Base-by-base conservation (phyloP, 2,329 filamentous ascomycete species). In the Ceratocystis cacaofunesta region DNA sequence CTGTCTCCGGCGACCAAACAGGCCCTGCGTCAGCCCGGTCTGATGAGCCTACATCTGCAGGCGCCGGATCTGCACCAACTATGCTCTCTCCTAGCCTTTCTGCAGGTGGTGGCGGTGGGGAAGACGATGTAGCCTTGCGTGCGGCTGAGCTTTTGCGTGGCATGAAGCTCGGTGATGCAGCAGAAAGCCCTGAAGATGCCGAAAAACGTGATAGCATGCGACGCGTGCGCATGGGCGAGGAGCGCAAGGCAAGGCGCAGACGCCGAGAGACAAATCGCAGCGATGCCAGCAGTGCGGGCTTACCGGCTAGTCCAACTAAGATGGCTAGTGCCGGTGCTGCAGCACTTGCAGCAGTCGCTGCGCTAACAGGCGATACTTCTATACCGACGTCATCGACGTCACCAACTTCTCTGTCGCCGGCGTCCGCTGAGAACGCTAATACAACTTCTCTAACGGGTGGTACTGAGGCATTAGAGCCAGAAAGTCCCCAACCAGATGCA, bases 111-210 rank as follows among this genome's bases (percentile, higher is more conserved):
- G 77, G 78, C 1, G 74, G 75, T 41, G 76, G 71, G n/a, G 76
- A 77, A 62, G 80, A 92, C 74, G 90, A 95, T 69, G 85, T 97
- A 32, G 92, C 90, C 2, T 88, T 92, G 70, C 84, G 91, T 63
- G 92, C 92, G 1, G 90, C 90, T 1, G 84, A 86, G 69, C 78
- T 96, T 73, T 78, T 97, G 36, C 89, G 95, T 72, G 90, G 90
- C 58, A 86, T 96, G 75, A 84, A 90, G 52, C 83, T 86, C 61
- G 82, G 85, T 52, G 84, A 84, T 57, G 77, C 80, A 55, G 83
- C 82, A 25, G 80, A 79, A 19, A 81, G 80, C 2, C 77, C 78
- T 44, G 77, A 76, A 6, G 78, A 75, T 68, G 68, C 74, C 22
- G 77, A 83, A 73, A 77, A 80, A 75, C 75, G 84, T 66, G 81